These are phyloP conservation scores for Primulina huaijiensis DNA, from an alignment of 257 asterid genomes.

Conservation along the genomic window DNA sequence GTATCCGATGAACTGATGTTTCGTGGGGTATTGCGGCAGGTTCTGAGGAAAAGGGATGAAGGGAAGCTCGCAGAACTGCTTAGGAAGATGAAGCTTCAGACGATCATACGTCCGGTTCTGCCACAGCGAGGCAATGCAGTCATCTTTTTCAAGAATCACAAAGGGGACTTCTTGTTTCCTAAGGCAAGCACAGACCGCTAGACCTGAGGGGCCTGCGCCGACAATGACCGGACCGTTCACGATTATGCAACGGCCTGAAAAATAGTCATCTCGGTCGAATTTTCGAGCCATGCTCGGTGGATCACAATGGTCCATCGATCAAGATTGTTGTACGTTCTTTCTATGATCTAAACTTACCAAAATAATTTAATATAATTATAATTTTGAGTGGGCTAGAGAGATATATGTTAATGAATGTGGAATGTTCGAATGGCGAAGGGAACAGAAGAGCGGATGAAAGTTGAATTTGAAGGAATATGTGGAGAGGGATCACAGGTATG, in stretches of 20 bases:
- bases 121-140: slow-evolving; percentile 96
- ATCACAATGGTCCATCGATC: slow-evolving; percentile 40
- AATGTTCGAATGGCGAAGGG: slow-evolving; percentile 14
- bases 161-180: slow-evolving; percentile 76
- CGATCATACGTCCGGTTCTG: slow-evolving; percentile 77
- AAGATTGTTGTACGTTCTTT: neutral
- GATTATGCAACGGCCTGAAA: slow-evolving; percentile 66
- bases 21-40: slow-evolving; percentile 74
- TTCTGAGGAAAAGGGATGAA: slow-evolving; percentile 60
- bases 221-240: slow-evolving; percentile 90
- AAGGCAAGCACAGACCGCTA: slow-evolving; percentile 84
- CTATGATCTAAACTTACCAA: neutral
- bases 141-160: slow-evolving; percentile 67
- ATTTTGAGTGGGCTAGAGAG: neutral
- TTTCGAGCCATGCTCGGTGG: slow-evolving; percentile 33
- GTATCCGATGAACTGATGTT: slow-evolving; percentile 69
- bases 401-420: slow-evolving; percentile 1
- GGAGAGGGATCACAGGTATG: slow-evolving; percentile 65
- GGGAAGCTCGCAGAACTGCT: slow-evolving; percentile 74
- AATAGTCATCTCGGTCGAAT: slow-evolving; percentile 41
- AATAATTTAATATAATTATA: neutral
- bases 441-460: slow-evolving; percentile 27
- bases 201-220: slow-evolving; percentile 91
- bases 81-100: slow-evolving; percentile 84
- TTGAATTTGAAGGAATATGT: slow-evolving; percentile 34